Conservation (phyloP, 1,139 yeast species). For the Yamadazyma dushanensis region DNA sequence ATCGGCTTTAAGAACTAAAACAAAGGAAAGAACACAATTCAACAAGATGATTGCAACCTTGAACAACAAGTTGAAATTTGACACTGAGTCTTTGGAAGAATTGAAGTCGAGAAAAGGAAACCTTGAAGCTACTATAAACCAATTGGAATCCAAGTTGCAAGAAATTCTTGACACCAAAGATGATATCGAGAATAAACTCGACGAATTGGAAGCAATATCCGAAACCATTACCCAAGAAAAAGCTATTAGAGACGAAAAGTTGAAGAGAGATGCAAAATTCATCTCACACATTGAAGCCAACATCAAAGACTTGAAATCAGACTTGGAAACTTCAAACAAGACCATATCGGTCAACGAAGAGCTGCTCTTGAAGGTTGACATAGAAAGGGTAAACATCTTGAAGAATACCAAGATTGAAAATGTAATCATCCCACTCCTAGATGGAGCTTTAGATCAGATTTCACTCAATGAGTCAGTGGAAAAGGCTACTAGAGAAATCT, state of each 20-base stretch:
- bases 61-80: constrained; percentile 64
- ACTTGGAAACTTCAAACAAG: constrained; percentile 29
- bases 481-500: constrained; percentile 39
- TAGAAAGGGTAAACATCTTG: constrained; percentile 61
- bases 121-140: constrained; percentile 32
- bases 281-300: constrained; percentile 29
- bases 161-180: constrained; percentile 31
- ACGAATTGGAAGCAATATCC: constrained; percentile 49
- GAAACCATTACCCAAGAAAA: constrained; percentile 46
- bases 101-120: constrained; percentile 44
- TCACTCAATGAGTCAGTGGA: constrained; percentile 46
- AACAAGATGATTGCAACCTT: constrained; percentile 62
- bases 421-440: constrained; percentile 60
- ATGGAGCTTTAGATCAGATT: constrained; percentile 56
- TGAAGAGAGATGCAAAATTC: constrained; percentile 28
- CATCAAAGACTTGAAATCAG: constrained; percentile 36
- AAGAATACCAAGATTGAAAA: constrained; percentile 78
- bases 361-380: constrained; percentile 51
- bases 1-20: constrained; percentile 54
- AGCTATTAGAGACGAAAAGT: constrained; percentile 21
- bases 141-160: constrained; percentile 33
- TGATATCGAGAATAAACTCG: constrained; percentile 38
- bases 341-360: constrained; percentile 48
- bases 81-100: constrained; percentile 54
- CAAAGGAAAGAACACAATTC: constrained; percentile 64